These are phyloP conservation scores for Sutorius australiensis DNA, from an alignment of 768 basidiomycete genomes.

Conservation along the genomic window DNA sequence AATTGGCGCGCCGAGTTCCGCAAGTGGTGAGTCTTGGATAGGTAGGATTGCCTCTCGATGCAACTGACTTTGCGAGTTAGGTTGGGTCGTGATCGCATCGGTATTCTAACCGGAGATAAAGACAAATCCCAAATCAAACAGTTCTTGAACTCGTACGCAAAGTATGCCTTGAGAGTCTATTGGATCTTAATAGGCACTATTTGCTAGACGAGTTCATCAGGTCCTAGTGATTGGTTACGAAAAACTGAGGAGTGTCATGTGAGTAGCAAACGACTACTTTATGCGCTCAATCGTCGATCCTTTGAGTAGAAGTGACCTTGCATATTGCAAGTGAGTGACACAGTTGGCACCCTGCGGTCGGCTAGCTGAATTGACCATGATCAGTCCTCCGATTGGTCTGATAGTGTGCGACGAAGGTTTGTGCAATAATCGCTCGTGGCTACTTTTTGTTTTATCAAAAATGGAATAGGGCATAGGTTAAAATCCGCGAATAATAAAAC, in stretches of 20 bases:
- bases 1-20: slow-evolving; percentile 96
- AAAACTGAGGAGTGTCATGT: slow-evolving; percentile 80
- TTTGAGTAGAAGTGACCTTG: slow-evolving; percentile 46
- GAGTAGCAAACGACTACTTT: slow-evolving; percentile 24
- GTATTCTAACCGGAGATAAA: slow-evolving; percentile 59
- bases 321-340: slow-evolving; percentile 57
- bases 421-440: background rate
- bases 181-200: background rate
- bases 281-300: background rate
- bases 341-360: background rate
- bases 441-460: background rate
- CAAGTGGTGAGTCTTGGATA: slow-evolving; percentile 71
- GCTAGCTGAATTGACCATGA: slow-evolving; percentile 1
- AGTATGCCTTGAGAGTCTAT: background rate
- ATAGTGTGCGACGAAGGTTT: slow-evolving; percentile 94
- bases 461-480: slow-evolving; percentile 70
- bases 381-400: slow-evolving; percentile 84
- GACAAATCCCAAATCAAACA: slow-evolving; percentile 54
- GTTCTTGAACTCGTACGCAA: slow-evolving; percentile 69
- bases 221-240: slow-evolving; percentile 96
- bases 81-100: slow-evolving; percentile 53
- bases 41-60: background rate
- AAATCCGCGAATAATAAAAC: slow-evolving; percentile 93
- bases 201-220: slow-evolving; percentile 63
- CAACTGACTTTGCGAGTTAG: slow-evolving; percentile 25